Base-by-base conservation (phyloP, 495 filamentous ascomycete genomes). In the Tuber calosporum region DNA sequence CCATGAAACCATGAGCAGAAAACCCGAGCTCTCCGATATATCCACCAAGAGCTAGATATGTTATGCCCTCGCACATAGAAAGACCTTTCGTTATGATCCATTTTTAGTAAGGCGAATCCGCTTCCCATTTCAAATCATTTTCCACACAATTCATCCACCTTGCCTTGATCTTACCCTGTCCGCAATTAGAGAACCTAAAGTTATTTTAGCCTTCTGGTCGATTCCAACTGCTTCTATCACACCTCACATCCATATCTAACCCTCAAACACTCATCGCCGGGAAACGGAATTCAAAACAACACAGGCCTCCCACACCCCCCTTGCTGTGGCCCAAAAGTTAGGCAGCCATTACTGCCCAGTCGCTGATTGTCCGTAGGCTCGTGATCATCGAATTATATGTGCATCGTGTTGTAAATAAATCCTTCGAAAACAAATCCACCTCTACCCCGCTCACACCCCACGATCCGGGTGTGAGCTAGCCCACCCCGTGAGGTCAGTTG, bases 391-490 rank as follows among this genome's bases (percentile, higher is more conserved):
- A 62, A 62, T 30, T 34, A 62, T 62, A 26, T 62, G 53, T 11
- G 53, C 26, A 62, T 62, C 53, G 53, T 34, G 19, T 62, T 34
- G 53, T 30, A 62, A 34, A 9, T 26, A 62, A 34, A 62, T 62
- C 53, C 26, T 58, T 15, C 53, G 1, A 4, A 62, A 34, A 62
- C 26, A 34, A 26, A 62, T 62, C 53, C 30, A 30, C 53, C 7
- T 19, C 53, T 62, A 62, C 53, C 53, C 53, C 53, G 53, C 53
- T 62, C 26, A 62, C 42, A 19, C 53, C 53, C 53, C 53, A 62
- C 53, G 53, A 30, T 3, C 9, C 9, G 53, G 2, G 53, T 22
- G 17, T 26, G 2, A 62, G 26, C n/a, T 8, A n/a, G n/a, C 45
- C 20, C 43, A 20, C 20, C 7, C 22, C 53, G 34, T 62, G 53